Evolutionary conservation across 768 basidiomycete species (phyloP), one percentile per base, ranked within the genome.

Genomic region (Saitozyma sp.): DNA sequence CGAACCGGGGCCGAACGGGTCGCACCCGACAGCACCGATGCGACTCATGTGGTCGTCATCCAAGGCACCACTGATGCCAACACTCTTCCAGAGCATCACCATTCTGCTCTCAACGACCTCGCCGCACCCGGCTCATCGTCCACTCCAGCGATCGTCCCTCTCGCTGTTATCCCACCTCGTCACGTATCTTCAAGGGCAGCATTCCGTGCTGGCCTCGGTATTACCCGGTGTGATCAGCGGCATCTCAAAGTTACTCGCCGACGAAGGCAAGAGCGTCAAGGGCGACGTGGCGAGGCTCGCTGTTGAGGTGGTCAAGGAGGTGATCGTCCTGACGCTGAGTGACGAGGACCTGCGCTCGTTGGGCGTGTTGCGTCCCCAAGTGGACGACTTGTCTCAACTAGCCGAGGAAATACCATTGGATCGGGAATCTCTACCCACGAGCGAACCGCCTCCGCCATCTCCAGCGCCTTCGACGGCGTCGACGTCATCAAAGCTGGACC

Each of bases 161-260:
- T 82, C 85, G 20, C 73, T 87, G 19, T 75, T 91, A 6, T 79
- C 79, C 39, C 68, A 85, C 13, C 77, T 92, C 41, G 74, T 93
- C 61, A 58, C 70, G 5, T 86, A 84, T 67, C 78, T 84, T 1
- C 17, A 54, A 4, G 82, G 84, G 5, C 72, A 83, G 9, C 85
- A 86, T 87, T n/a, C 67, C 17, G 70, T 80, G 9, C 63, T 79
- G 3, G 80, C 78, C 1, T 68, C 73, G 39, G 82, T 97, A 37
- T 81, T 97, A 38, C 94, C 94, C 0, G 94, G 94, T 1, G 84
- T 89, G 40, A 84, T 91, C 63, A 93, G 91, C 70, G 78, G 84
- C 16, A 88, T 89, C 85, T 85, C 84, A 38, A 91, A 88, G 70
- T 78, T 91, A 13, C 84, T 88, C 6, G 82, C 89, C 1, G 88